Percentiles rank a stretch among this genome's conserved stretches.
These are phyloP conservation scores for Carex pumila DNA, from an alignment of 176 grass and related monocot genomes.

Conservation along the genomic window DNA sequence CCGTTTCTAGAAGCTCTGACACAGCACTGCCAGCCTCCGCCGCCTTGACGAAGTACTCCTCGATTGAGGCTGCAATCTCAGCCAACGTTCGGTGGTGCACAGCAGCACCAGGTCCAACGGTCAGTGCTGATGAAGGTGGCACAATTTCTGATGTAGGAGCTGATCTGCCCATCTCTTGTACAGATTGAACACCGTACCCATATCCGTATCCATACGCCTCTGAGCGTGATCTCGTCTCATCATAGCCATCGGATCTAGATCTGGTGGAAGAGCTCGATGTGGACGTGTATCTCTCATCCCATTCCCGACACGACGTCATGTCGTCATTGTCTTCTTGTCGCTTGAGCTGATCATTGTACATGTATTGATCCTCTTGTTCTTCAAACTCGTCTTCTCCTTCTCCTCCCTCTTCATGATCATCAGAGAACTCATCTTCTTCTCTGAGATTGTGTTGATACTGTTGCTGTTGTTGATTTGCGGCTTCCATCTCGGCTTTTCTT, in stretches of 20 bases:
- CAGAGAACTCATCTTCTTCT: constrained; percentile 48
- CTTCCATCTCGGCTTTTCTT: constrained; percentile 62
- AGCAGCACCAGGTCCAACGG: constrained; percentile 48
- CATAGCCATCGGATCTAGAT: constrained; percentile 57
- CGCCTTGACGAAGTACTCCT: constrained; percentile 85
- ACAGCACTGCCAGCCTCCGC: constrained; percentile 57
- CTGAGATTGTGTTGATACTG: constrained; percentile 28
- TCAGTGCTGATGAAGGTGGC: constrained; percentile 34
- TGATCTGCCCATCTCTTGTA: constrained; percentile 7
- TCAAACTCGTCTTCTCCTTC: constrained; percentile 46
- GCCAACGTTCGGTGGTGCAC: constrained; percentile 72
- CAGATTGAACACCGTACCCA: constrained; percentile 13
- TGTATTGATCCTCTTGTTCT: constrained; percentile 43
- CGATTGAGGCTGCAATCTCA: constrained; percentile 74
- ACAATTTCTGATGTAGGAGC: constrained; percentile 40
- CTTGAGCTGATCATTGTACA: constrained; percentile 47
- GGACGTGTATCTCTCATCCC: constrained; percentile 25
- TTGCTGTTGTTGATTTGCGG: constrained; percentile 45
- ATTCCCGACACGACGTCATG: constrained; percentile 28
- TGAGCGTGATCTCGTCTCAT: constrained; percentile 66
- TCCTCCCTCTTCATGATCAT: constrained; percentile 37
- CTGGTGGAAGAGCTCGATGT: constrained; percentile 25
- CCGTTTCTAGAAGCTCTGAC: constrained; percentile 70
- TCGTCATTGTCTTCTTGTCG: constrained; percentile 35
- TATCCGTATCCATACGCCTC: constrained; percentile 32